phyloP scores from a whole-genome alignment of 2,329 filamentous ascomycete species.

The Verticillium tricorpus region DNA sequence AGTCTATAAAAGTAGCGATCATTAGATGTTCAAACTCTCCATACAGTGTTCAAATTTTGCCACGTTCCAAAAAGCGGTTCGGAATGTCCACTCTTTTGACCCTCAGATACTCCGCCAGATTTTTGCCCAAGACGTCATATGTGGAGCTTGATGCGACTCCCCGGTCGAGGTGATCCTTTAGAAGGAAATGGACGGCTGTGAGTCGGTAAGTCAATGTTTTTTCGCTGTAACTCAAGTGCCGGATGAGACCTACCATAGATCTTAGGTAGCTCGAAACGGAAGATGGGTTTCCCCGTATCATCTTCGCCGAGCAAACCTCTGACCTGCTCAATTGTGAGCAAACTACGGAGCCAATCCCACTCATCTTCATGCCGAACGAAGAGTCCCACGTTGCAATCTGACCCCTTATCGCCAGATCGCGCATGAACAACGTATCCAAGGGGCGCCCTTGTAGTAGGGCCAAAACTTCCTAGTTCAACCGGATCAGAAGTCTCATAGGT shows the following conservation, averaged over 20 bases:
- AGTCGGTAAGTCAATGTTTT: not conserved
- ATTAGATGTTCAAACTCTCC: too few relatives aligned
- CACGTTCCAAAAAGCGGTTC: conserved; percentile 19
- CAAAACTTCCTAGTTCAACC: conserved; percentile 18
- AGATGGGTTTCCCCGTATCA: conserved; percentile 30
- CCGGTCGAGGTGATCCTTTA: conserved; percentile 34
- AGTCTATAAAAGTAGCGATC: too few relatives aligned
- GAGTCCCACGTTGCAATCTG: conserved; percentile 26
- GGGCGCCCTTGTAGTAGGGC: conserved; percentile 19
- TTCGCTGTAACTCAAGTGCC: not conserved
- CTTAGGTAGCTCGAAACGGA: conserved; percentile 39
- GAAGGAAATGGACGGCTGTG: conserved; percentile 26
- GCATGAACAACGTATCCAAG: conserved; percentile 25
- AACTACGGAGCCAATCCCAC: conserved; percentile 24
- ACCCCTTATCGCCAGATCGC: conserved; percentile 35
- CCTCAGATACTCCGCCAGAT: conserved; percentile 22
- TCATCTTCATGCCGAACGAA: conserved; percentile 15
- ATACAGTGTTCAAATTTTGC: conserved; percentile 6
- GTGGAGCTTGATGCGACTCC: conserved; percentile 15
- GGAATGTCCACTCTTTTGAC: conserved; percentile 22
- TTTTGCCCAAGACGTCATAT: conserved; percentile 26
- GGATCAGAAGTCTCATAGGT: conserved; percentile 21
- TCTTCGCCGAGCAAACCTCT: conserved; percentile 31
- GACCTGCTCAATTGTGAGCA: conserved; percentile 34
- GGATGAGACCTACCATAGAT: conserved; percentile 4